Evolutionary conservation across 2,329 filamentous ascomycete species (phyloP), one percentile per base, ranked within the genome.

Genomic region (Cladosporium oxysporum): DNA sequence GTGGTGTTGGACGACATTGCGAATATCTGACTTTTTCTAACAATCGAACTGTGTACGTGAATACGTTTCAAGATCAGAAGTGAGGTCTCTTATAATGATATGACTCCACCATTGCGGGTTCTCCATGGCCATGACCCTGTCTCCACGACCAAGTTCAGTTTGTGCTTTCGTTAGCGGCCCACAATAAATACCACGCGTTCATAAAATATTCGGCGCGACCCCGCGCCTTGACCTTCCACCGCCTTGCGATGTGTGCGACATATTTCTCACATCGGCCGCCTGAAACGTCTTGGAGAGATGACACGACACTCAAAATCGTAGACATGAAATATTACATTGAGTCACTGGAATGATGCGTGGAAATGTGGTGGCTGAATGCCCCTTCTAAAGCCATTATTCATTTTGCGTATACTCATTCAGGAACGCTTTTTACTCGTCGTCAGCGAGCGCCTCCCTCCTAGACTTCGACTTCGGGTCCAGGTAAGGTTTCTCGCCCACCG

Each of bases 401-500:
- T 47, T 10, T 23, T 47, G n/a, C 26, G 29, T 18, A 16, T 53
- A n/a, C 41, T 47, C 41, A 47, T 23, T 4, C n/a, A 47, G 18
- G 11, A 23, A 26, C 12, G n/a, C 14, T 26, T 28, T 28, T 44
- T 28, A 47, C 18, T 26, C 61, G 18, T 33, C 50, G 26, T 55
- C 61, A 16, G 61, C 61, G 8, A 63, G n/a, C 18, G 61, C 62
- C 23, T 65, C 33, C 29, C 29, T 35, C 31, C 84, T 76, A 0
- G 82, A 82, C 21, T 74, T 80, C 70, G 84, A 86, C 11, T 80
- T 76, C 0, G 83, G 80, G 67, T 87, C 84, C 5, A 85, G 72
- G 68, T 84, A 88, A 1, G 83, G 86, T 70, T 74, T 81, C 79
- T 83, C 86, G 14, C 82, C 86, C 6, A 87, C 79, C 8, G 81